phyloP scores from a whole-genome alignment of 2,329 filamentous ascomycete genomes.

The Cladophialophora psammophila region DNA sequence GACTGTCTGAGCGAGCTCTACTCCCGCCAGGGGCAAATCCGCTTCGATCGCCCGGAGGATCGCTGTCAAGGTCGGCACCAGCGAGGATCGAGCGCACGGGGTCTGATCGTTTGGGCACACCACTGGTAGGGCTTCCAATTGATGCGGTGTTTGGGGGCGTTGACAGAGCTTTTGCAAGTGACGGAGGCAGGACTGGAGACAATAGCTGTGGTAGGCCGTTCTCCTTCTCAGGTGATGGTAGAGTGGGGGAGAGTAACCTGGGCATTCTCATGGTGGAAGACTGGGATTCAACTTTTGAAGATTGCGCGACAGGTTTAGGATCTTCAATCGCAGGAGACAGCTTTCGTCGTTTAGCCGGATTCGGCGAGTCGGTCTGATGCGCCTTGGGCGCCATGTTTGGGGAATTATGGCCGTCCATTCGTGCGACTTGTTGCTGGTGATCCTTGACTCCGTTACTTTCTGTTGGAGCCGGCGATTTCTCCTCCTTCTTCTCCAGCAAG shows the following conservation, averaged over 20 bases:
- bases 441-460: not conserved
- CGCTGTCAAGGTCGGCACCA: conserved; percentile 30
- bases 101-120: conserved; percentile 31
- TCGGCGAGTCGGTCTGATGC: conserved; percentile 38
- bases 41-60: conserved; percentile 20
- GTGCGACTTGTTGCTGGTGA: not conserved
- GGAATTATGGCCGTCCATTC: conserved; percentile 23
- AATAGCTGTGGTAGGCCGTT: conserved; percentile 37
- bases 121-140: conserved; percentile 29
- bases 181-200: conserved; percentile 38
- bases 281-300: conserved; percentile 20
- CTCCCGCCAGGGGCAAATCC: conserved; percentile 20
- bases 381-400: conserved; percentile 5
- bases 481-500: conserved; percentile 13
- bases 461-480: not conserved
- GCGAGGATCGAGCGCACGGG: conserved; percentile 37
- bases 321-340: conserved; percentile 44
- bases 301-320: not conserved
- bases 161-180: conserved; percentile 35
- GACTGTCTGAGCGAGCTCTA: conserved; percentile 38
- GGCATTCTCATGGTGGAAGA: conserved; percentile 34
- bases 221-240: conserved; percentile 37
- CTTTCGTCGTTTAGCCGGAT: conserved; percentile 50
- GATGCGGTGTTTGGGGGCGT: conserved; percentile 23
- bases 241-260: conserved; percentile 35